These are phyloP conservation scores for Talaromyces atroroseus DNA, from an alignment of 2,329 filamentous ascomycete genomes.

Conservation along the genomic window DNA sequence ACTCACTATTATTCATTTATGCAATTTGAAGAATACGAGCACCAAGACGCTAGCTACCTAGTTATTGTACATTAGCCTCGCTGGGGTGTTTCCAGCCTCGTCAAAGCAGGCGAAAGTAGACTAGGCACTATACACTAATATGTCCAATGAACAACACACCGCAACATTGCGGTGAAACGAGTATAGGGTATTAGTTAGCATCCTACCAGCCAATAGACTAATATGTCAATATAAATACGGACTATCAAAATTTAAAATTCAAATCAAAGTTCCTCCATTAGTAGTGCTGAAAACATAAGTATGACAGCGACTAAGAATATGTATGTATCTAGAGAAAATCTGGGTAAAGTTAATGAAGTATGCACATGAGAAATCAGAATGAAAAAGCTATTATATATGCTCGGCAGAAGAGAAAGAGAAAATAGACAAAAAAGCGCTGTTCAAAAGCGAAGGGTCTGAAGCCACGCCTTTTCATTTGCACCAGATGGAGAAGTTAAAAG, in stretches of 20 bases:
- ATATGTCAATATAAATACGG: neutral
- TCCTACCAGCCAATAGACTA: neutral
- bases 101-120: too few species aligned
- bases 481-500: neutral
- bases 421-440: neutral
- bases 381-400: neutral
- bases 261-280: neutral
- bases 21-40: neutral
- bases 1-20: neutral
- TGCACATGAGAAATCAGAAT: conserved; percentile 5
- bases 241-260: neutral
- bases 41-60: neutral
- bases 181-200: too few species aligned
- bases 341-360: neutral
- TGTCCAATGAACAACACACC: too few species aligned
- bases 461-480: neutral
- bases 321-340: conserved; percentile 4
- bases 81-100: too few species aligned
- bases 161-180: too few species aligned
- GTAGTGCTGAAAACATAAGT: neutral
- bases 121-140: too few species aligned
- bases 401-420: neutral
- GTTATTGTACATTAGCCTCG: too few species aligned
- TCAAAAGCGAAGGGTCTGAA: neutral
- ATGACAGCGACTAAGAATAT: neutral